Evolutionary conservation across 1,284 basidiomycete genomes (phyloP).

Genomic region (Psilocybe mexicana): DNA sequence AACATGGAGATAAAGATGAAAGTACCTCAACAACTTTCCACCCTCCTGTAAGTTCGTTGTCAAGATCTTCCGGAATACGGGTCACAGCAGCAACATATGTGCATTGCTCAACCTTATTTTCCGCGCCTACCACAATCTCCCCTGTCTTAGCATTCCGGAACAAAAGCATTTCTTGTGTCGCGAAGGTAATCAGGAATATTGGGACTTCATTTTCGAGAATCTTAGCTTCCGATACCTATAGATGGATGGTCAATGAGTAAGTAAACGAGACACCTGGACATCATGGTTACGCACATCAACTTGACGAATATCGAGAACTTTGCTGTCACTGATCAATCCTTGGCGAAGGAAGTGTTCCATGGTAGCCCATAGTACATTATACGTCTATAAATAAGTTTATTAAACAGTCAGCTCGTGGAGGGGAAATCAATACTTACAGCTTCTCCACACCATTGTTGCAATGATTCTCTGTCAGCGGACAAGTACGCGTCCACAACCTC

Average conservation of each 20-base stretch:
- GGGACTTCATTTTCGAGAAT: constrained; percentile 89
- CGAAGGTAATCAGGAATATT: constrained; percentile 92
- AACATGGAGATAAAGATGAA: constrained; percentile 13
- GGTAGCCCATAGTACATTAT: constrained; percentile 96
- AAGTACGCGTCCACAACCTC: constrained; percentile 97
- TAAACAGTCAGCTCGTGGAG: constrained; percentile 1
- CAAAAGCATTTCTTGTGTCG: constrained; percentile 91
- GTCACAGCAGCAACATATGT: constrained; percentile 93
- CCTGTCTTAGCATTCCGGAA: constrained; percentile 90
- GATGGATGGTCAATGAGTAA: background rate
- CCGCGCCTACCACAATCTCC: constrained; percentile 85
- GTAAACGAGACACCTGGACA: background rate
- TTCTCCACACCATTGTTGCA: constrained; percentile 94
- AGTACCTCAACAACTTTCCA: constrained; percentile 97
- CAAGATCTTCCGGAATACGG: constrained; percentile 81
- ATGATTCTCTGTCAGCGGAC: constrained; percentile 81
- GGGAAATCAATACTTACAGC: constrained; percentile 62
- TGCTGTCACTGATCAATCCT: constrained; percentile 88
- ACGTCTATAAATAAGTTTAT: constrained; percentile 60
- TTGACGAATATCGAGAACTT: constrained; percentile 92
- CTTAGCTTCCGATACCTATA: constrained; percentile 75
- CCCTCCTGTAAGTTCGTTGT: constrained; percentile 92
- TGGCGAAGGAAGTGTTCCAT: constrained; percentile 93
- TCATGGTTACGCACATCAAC: constrained; percentile 71
- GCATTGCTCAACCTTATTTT: constrained; percentile 90